Evolutionary conservation across 2,329 filamentous ascomycete genomes (phyloP).

Genomic region (Diaporthe caulivora): DNA sequence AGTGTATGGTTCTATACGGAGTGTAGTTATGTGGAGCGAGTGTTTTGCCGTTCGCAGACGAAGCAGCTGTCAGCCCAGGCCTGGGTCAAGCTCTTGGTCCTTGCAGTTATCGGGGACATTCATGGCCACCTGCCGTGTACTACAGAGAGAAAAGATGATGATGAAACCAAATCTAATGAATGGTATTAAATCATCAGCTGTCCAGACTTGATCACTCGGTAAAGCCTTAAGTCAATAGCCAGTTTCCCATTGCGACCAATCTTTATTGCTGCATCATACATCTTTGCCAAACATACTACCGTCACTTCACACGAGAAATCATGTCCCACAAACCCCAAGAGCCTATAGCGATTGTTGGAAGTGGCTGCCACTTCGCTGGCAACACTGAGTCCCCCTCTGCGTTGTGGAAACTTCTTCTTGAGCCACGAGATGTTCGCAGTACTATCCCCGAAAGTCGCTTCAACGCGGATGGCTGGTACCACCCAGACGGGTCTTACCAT

Average conservation of each 20-base stretch:
- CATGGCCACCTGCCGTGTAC: background rate
- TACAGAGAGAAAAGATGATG: background rate
- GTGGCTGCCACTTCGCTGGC: conserved; percentile 32
- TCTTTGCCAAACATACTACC: background rate
- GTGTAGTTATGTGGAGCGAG: too few relatives aligned
- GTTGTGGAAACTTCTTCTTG: conserved; percentile 24
- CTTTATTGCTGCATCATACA: background rate
- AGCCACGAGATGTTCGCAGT: conserved; percentile 26
- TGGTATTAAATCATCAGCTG: background rate
- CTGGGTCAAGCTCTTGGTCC: background rate
- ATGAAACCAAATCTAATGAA: background rate
- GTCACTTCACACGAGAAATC: background rate
- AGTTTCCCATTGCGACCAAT: background rate
- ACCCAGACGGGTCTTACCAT: conserved; percentile 42
- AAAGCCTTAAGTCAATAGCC: too few relatives aligned
- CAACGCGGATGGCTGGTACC: conserved; percentile 40
- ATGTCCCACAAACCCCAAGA: background rate
- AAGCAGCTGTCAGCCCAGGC: background rate
- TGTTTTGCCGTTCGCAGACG: background rate
- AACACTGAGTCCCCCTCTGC: background rate
- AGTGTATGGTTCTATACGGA: too few relatives aligned
- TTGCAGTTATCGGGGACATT: background rate
- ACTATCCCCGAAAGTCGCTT: conserved; percentile 34
- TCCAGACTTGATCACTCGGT: too few relatives aligned
- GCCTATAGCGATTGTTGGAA: conserved; percentile 29